phyloP scores from a whole-genome alignment of 345 rosid species.

The Lumnitzera littorea region DNA sequence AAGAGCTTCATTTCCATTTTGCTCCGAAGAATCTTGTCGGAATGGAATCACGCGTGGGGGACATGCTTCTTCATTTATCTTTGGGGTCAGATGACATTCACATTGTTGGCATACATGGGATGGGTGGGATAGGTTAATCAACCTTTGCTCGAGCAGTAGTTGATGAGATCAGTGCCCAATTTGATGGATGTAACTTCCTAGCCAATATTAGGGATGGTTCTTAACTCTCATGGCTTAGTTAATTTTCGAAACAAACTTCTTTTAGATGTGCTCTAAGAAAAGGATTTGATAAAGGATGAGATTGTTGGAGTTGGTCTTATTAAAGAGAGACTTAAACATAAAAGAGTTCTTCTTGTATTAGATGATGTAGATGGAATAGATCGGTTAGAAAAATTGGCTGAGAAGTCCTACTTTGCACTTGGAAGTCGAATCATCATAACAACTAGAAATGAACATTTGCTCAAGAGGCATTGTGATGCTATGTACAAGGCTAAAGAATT shows the following conservation, averaged over 20 bases:
- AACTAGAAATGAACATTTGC: slow-evolving; percentile 9
- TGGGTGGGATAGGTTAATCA: neutral
- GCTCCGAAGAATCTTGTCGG: neutral
- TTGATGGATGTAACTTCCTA: slow-evolving; percentile 22
- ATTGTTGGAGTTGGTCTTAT: neutral
- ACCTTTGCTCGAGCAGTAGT: slow-evolving; percentile 16
- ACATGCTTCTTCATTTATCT: neutral
- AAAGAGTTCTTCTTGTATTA: slow-evolving; percentile 2
- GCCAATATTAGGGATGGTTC: slow-evolving; percentile 19
- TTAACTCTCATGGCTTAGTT: neutral
- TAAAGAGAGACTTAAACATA: neutral
- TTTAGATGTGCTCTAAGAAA: neutral
- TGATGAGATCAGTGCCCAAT: slow-evolving; percentile 5
- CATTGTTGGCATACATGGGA: neutral
- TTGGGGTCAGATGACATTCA: neutral
- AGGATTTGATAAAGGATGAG: neutral
- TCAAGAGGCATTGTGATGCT: neutral
- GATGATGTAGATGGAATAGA: slow-evolving; percentile 12
- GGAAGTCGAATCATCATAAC: slow-evolving; percentile 15
- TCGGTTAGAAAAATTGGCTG: neutral
- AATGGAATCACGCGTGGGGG: neutral
- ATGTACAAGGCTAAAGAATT: neutral
- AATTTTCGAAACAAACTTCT: slow-evolving; percentile 7
- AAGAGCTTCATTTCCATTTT: neutral
- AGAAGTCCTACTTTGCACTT: neutral